Evolutionary conservation across 768 basidiomycete species (phyloP).

Genomic region (Vararia minispora): DNA sequence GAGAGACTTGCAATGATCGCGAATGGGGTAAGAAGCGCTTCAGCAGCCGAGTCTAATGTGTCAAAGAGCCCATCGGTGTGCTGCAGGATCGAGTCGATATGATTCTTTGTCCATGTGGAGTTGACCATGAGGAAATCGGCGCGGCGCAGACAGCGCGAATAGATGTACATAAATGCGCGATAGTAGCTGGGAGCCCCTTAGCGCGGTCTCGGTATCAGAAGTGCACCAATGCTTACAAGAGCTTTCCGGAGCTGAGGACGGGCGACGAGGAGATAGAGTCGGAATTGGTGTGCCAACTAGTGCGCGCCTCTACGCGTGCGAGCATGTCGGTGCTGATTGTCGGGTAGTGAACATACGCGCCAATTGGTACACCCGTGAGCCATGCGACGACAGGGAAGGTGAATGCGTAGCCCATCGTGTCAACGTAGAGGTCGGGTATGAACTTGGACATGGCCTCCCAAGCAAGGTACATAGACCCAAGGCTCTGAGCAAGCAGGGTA

Average conservation of each 20-base stretch:
- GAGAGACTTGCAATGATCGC: conserved; percentile 18
- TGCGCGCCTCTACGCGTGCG: conserved; percentile 53
- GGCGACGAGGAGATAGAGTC: conserved; percentile 41
- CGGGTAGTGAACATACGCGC: conserved; percentile 93
- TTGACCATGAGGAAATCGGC: conserved; percentile 86
- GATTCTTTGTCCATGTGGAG: conserved; percentile 87
- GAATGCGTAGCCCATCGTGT: conserved; percentile 98
- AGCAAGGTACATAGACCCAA: conserved; percentile 77
- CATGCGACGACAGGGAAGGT: conserved; percentile 70
- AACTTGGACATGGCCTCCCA: conserved; percentile 73
- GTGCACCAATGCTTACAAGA: conserved; percentile 34
- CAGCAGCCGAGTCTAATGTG: conserved; percentile 26
- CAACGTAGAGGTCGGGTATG: conserved; percentile 86
- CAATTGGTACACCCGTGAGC: conserved; percentile 59
- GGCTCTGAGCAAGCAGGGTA: conserved; percentile 83
- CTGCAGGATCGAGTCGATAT: conserved; percentile 64
- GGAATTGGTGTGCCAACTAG: conserved; percentile 52
- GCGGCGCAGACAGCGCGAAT: conserved; percentile 59
- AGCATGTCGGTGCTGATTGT: conserved; percentile 96
- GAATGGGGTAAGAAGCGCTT: conserved; percentile 32
- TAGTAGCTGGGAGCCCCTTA: conserved; percentile 83
- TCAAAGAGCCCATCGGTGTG: conserved; percentile 41
- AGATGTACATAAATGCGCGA: conserved; percentile 74
- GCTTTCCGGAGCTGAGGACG: conserved; percentile 48
- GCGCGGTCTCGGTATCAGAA: too few relatives aligned